These are phyloP conservation scores for Stagonosporopsis tanaceti DNA, from an alignment of 2,329 filamentous ascomycete genomes.

Conservation along the genomic window DNA sequence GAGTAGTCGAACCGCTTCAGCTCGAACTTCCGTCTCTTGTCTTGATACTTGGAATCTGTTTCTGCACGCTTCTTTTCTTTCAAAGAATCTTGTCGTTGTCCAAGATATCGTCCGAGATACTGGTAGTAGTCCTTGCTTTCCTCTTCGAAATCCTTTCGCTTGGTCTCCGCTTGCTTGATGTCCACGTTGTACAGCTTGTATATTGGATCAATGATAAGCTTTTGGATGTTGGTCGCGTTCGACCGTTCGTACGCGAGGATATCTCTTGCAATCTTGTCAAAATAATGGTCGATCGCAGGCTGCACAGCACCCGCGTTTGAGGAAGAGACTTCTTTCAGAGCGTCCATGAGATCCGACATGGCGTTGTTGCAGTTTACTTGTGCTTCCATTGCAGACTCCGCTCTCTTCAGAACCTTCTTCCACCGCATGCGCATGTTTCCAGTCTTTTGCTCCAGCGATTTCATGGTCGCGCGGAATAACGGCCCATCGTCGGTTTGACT, in stretches of 20 bases:
- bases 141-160: constrained; percentile 97
- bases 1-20: constrained; percentile 98
- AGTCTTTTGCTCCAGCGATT: constrained; percentile 94
- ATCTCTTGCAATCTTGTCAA: constrained; percentile 93
- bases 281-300: constrained; percentile 96
- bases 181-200: constrained; percentile 91
- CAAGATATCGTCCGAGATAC: constrained; percentile 94
- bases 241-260: constrained; percentile 86
- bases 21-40: constrained; percentile 92
- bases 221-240: constrained; percentile 85
- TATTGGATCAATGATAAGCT: constrained; percentile 92
- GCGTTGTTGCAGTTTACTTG: constrained; percentile 88
- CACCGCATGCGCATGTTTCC: constrained; percentile 92
- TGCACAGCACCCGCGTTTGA: constrained; percentile 98
- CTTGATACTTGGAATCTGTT: constrained; percentile 95
- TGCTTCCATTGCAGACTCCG: constrained; percentile 84
- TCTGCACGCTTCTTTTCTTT: constrained; percentile 97
- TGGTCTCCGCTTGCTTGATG: constrained; percentile 96
- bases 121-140: constrained; percentile 99
- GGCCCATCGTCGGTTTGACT: constrained; percentile 88
- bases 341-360: constrained; percentile 81
- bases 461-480: constrained; percentile 95
- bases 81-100: constrained; percentile 91
- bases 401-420: constrained; percentile 94
- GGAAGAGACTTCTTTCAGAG: constrained; percentile 83